Evolutionary conservation across 2,329 filamentous ascomycete species (phyloP).

Genomic region (Pseudogymnoascus sp.): DNA sequence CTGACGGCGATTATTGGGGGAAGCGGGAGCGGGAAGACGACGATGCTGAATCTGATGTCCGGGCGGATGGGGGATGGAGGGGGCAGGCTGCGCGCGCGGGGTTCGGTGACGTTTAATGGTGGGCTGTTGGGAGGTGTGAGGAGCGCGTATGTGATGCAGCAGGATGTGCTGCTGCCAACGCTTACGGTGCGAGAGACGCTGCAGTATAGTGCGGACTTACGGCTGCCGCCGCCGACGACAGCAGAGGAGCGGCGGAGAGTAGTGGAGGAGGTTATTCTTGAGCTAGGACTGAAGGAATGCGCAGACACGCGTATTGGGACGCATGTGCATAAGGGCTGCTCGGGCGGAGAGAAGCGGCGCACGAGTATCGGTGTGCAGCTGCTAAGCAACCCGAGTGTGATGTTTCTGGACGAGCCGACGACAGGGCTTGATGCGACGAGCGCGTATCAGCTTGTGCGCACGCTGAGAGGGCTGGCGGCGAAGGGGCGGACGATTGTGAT

Average conservation of each 20-base stretch:
- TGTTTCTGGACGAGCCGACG: slow-evolving; percentile 75
- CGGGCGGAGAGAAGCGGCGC: slow-evolving; percentile 70
- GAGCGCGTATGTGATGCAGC: slow-evolving; percentile 69
- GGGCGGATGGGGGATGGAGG: slow-evolving; percentile 55
- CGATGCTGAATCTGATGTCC: slow-evolving; percentile 64
- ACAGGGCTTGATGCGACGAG: slow-evolving; percentile 73
- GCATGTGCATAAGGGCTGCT: slow-evolving; percentile 66
- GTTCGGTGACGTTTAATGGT: slow-evolving; percentile 57
- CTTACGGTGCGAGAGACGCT: slow-evolving; percentile 72
- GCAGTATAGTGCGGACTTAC: slow-evolving; percentile 64
- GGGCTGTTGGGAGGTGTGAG: slow-evolving; percentile 46
- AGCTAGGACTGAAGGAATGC: slow-evolving; percentile 70
- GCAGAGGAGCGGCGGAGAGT: slow-evolving; percentile 53
- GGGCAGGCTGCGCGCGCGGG: slow-evolving; percentile 44
- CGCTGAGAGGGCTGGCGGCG: slow-evolving; percentile 59
- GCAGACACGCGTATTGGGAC: slow-evolving; percentile 69
- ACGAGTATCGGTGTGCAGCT: slow-evolving; percentile 74
- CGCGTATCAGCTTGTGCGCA: slow-evolving; percentile 66
- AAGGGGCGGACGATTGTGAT: slow-evolving; percentile 67
- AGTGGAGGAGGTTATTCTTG: slow-evolving; percentile 71
- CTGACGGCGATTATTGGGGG: slow-evolving; percentile 72
- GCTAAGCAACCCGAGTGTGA: slow-evolving; percentile 69
- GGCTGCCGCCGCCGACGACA: slow-evolving; percentile 58
- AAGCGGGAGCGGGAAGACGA: slow-evolving; percentile 68
- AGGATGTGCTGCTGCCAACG: slow-evolving; percentile 66